A percentile compares a stretch with the other conserved stretches of the same genome.
These are phyloP conservation scores for Mucuna pruriens DNA, from an alignment of 306 rosid species.

Conservation along the genomic window DNA sequence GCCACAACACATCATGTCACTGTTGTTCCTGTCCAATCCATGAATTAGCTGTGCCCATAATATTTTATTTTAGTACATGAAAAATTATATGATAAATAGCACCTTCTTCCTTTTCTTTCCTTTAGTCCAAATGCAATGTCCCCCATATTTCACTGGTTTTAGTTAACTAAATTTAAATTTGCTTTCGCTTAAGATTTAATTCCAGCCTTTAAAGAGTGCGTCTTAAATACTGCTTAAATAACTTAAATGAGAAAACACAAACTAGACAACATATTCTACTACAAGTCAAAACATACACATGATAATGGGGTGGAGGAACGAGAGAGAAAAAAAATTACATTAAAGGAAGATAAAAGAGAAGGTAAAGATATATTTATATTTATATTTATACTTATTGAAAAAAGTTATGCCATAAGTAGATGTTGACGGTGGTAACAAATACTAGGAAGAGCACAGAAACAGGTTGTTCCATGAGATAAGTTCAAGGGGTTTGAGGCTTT, in stretches of 20 bases:
- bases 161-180: neutral
- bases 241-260: neutral
- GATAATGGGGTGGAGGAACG: neutral
- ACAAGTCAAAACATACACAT: neutral
- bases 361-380: neutral
- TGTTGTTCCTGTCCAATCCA: constrained; percentile 48
- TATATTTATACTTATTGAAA: too few relatives aligned
- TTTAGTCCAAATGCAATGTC: neutral
- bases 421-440: neutral
- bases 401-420: neutral
- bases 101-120: neutral
- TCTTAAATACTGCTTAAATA: neutral
- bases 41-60: constrained; percentile 23
- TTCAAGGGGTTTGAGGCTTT: constrained; percentile 60
- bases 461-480: neutral
- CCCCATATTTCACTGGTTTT: neutral
- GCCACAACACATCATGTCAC: constrained; percentile 36
- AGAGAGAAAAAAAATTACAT: neutral
- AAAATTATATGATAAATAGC: neutral
- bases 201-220: neutral
- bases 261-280: neutral
- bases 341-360: neutral
- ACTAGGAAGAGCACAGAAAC: neutral
- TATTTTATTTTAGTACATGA: neutral
- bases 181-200: neutral